Base-by-base conservation (phyloP, 768 basidiomycete species). In the Sarcodon aspratus region DNA sequence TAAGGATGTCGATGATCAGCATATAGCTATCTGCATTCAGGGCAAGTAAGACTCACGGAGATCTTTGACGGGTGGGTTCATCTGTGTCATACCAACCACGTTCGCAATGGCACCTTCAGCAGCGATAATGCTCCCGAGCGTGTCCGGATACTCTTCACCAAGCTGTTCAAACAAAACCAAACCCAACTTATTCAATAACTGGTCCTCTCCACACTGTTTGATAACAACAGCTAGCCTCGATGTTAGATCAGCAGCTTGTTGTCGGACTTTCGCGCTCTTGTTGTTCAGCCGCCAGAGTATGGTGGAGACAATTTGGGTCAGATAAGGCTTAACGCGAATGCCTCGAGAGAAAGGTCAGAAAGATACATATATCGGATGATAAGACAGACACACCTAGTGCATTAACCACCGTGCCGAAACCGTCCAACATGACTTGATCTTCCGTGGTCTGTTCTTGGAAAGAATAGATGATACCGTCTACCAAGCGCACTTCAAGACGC, bases 381-480 rank as follows among this genome's bases (percentile, higher is more conserved):
- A 35, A 31, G 32, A 12, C n/a, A n/a, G n/a, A 36, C 15, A 62
- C 69, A 68, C 76, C 79, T 7, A 99, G 80, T 9, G 96, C 93
- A 55, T 94, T 95, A 55, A 98, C 95, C 46, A 98, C 93, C 0
- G 93, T 94, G 15, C 94, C 94, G 57, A 99, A 98, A 18, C 96
- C 95, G 54, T 99, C 95, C 53, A 99, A 70, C 95, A 99, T 98
- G 61, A 98, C 94, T 61, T 93, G 93, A 59, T 99, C 96, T 64
- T 99, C 96, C 7, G 92, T 89, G 2, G 95, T 97, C 65, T 99
- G 96, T 69, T 98, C 95, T 66, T 98, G 95, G 89, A 99, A 99
- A 12, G 96, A 85, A 62, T 95, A 97, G 66, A 98, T 97, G 68
- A 99, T 98, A 35, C 96, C 95, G 59, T 99, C 96, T 27, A 98